These are phyloP conservation scores for Heritiera fomes DNA, from an alignment of 345 rosid species.

Conservation along the genomic window DNA sequence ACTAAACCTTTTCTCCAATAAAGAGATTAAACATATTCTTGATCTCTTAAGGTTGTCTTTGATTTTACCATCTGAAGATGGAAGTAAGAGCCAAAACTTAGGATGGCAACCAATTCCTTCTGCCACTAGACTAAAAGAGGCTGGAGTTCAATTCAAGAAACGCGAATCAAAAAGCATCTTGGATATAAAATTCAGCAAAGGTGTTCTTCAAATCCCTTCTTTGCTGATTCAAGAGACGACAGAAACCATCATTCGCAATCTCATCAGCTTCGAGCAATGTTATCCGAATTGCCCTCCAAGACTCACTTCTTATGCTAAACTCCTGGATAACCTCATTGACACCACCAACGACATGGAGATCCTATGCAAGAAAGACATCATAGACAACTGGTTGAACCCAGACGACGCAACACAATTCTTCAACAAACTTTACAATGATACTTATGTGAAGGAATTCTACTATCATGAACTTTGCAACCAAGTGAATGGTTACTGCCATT, in stretches of 20 bases:
- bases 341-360: background rate
- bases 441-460: background rate
- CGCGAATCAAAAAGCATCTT: background rate
- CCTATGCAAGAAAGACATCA: background rate
- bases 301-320: background rate
- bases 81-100: fast-evolving
- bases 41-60: slow-evolving; percentile 13
- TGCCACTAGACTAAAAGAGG: background rate
- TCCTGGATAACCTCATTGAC: slow-evolving; percentile 7
- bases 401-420: slow-evolving; percentile 3
- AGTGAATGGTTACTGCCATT: background rate
- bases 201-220: slow-evolving; percentile 32
- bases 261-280: slow-evolving; percentile 40
- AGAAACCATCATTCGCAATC: slow-evolving; percentile 31
- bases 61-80: background rate
- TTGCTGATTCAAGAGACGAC: slow-evolving; percentile 31
- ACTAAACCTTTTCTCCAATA: background rate
- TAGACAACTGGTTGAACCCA: background rate
- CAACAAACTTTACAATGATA: background rate
- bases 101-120: slow-evolving; percentile 19
- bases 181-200: slow-evolving; percentile 18
- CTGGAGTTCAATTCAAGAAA: background rate
- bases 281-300: background rate
- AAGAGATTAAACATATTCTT: slow-evolving; percentile 23
- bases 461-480: background rate